phyloP scores from a whole-genome alignment of 2,329 filamentous ascomycete genomes.

The Colletotrichum sp. region DNA sequence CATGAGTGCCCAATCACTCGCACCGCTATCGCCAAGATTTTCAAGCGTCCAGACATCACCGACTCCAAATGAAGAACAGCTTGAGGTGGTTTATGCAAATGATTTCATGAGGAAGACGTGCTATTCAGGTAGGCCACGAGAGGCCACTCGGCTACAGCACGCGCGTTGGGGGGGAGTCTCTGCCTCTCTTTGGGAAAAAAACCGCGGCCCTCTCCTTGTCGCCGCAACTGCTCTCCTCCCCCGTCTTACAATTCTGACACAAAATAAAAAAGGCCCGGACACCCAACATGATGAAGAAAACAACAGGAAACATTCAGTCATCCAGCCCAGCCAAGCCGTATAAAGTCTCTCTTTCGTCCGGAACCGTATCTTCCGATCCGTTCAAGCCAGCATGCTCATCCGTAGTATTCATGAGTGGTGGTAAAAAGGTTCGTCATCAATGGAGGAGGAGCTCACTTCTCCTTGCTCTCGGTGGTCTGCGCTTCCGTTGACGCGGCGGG shows the following conservation, averaged over 20 bases:
- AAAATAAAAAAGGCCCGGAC: constrained; percentile 2
- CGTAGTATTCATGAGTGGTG: constrained; percentile 4
- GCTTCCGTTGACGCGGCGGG: constrained; percentile 8
- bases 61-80: not conserved
- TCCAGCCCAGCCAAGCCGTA: constrained; percentile 22
- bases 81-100: constrained; percentile 7
- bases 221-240: not conserved
- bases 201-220: not conserved
- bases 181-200: not conserved
- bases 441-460: constrained; percentile 4
- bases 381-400: constrained; percentile 11
- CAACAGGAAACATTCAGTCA: constrained; percentile 22
- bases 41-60: not conserved
- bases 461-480: constrained; percentile 12
- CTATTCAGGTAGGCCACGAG: not conserved
- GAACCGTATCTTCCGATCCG: constrained; percentile 11
- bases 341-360: constrained; percentile 13
- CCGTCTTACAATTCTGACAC: not conserved
- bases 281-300: constrained; percentile 24
- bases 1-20: not conserved
- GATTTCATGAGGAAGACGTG: constrained; percentile 8
- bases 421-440: not conserved
- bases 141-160: not conserved
- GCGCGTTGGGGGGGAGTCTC: not conserved
- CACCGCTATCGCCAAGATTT: not conserved